These are phyloP conservation scores for Diddensiella transvaalensis DNA, from an alignment of 805 yeast species.

Conservation along the genomic window DNA sequence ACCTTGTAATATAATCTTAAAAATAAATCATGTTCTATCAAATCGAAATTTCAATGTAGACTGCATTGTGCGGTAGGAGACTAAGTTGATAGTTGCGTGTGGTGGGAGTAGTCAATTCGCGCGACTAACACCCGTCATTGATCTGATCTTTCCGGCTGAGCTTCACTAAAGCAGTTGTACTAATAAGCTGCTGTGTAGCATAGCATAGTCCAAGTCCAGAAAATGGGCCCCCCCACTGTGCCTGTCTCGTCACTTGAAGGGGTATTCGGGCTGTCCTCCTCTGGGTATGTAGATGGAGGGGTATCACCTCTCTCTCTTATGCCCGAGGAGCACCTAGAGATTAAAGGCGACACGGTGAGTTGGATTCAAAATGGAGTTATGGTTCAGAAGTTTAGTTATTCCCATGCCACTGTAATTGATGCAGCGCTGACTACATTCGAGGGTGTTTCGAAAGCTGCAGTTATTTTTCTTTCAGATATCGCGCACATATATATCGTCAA, in stretches of 20 bases:
- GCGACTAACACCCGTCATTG: no score
- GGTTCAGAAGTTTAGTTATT: conserved; percentile 47
- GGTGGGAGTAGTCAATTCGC: no score
- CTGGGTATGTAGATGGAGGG: no score
- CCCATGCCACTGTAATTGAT: conserved; percentile 45
- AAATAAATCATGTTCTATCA: no score
- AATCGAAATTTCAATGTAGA: no score
- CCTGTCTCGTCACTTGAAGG: background rate
- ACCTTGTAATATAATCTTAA: no score
- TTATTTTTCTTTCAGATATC: conserved; percentile 56
- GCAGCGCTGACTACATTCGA: conserved; percentile 60
- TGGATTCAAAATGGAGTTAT: conserved; percentile 51
- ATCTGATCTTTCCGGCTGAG: no score
- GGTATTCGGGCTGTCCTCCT: background rate
- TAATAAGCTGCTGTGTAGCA: no score
- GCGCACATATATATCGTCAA: conserved; percentile 59
- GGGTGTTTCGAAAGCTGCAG: conserved; percentile 39
- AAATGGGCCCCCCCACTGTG: background rate
- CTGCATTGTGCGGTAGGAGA: no score
- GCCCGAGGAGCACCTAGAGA: conserved; percentile 7
- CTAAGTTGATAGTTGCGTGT: no score
- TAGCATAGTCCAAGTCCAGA: no score
- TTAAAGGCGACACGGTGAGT: conserved; percentile 33
- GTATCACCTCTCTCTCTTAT: background rate
- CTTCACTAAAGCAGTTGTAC: no score